Conservation (phyloP, 345 rosid genomes). For the Lagerstroemia speciosa region DNA sequence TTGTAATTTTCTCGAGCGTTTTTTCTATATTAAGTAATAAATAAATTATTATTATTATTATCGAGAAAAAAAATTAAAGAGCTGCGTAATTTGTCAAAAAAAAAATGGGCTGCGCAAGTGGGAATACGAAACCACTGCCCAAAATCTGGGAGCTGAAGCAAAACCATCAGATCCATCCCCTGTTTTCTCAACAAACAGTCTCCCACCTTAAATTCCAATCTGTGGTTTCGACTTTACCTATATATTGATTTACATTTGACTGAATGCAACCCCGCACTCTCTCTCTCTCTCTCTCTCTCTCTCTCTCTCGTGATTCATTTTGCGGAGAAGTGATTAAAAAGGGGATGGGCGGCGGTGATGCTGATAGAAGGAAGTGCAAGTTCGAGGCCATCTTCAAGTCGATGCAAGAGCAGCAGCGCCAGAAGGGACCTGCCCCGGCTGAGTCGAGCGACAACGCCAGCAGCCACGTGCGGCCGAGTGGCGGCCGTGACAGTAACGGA, state of each 20-base stretch:
- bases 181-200: neutral
- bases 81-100: too few relatives aligned
- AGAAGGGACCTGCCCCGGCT: neutral
- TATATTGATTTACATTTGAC: conserved; percentile 1
- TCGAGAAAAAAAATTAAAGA: too few relatives aligned
- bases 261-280: neutral
- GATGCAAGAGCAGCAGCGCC: neutral
- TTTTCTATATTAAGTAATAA: too few relatives aligned
- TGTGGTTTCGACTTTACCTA: neutral
- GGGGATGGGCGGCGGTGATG: neutral
- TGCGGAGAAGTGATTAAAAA: neutral
- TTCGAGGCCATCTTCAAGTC: conserved; percentile 11
- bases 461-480: neutral
- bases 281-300: neutral
- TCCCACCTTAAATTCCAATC: neutral
- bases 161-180: too few relatives aligned
- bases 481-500: neutral
- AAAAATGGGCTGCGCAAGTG: neutral
- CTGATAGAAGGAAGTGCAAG: conserved; percentile 11
- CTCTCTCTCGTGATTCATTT: neutral
- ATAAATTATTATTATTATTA: too few relatives aligned
- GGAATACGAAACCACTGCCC: too few relatives aligned
- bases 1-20: too few relatives aligned
- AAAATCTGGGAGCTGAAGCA: too few relatives aligned
- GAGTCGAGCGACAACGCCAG: neutral